These are phyloP conservation scores for Solanum chacoense DNA, from an alignment of 305 asterid species.

Conservation along the genomic window DNA sequence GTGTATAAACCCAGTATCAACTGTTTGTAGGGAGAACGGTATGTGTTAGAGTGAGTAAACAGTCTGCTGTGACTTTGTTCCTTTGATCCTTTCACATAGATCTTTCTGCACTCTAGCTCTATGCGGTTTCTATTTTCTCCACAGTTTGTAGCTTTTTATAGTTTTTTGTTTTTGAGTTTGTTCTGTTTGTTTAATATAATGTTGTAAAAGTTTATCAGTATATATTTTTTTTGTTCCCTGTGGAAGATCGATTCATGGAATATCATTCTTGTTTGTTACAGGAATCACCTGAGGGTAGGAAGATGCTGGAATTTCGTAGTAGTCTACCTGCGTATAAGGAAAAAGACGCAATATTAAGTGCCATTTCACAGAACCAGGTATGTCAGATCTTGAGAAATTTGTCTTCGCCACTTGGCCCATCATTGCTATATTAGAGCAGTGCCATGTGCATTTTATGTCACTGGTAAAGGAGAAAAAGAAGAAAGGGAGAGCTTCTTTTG, in stretches of 20 bases:
- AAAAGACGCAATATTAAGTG: conserved; percentile 62
- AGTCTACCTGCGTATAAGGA: conserved; percentile 83
- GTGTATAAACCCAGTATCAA: background rate
- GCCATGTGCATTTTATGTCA: conserved; percentile 3
- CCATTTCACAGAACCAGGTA: conserved; percentile 81
- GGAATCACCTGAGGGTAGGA: conserved; percentile 76
- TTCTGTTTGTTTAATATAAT: background rate
- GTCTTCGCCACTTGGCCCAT: background rate
- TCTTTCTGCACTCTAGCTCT: background rate
- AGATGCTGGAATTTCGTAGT: conserved; percentile 59
- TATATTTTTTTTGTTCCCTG: conserved; percentile 2
- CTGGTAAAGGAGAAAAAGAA: background rate
- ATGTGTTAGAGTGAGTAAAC: background rate
- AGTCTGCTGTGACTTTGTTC: background rate
- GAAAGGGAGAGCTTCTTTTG: background rate
- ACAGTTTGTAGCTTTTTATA: background rate
- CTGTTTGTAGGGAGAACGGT: background rate
- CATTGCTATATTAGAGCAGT: background rate
- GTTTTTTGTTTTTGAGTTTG: background rate
- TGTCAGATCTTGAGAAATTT: conserved; percentile 8
- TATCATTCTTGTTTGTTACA: conserved; percentile 16
- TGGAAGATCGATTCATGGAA: conserved; percentile 6
- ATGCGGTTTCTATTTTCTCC: background rate
- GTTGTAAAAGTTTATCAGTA: background rate
- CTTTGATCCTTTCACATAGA: background rate